Evolutionary conservation across 2,329 filamentous ascomycete genomes (phyloP).

Genomic region (Tolypocladium endophyticum): DNA sequence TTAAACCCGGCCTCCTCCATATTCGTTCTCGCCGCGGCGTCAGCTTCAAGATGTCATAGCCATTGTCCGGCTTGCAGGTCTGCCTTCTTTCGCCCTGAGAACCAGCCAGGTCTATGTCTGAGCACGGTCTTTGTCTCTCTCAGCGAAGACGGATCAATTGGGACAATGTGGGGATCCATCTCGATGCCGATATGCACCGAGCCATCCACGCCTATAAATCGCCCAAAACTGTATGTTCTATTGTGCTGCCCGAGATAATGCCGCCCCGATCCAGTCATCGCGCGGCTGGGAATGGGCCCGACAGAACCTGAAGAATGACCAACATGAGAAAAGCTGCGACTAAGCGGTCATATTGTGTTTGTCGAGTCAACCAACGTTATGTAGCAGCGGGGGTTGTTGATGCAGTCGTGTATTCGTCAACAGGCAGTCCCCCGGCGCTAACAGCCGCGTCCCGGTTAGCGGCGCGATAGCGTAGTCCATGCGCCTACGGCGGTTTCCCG

Average conservation of each 20-base stretch:
- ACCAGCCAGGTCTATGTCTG: neutral
- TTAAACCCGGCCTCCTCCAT: too few species aligned
- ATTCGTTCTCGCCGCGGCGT: too few species aligned
- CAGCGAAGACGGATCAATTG: slow-evolving; percentile 4
- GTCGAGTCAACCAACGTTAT: too few species aligned
- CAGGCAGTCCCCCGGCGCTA: too few species aligned
- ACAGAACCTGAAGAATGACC: too few species aligned
- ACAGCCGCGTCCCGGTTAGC: too few species aligned
- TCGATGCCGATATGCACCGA: slow-evolving; percentile 41
- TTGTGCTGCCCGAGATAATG: neutral
- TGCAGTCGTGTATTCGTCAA: too few species aligned
- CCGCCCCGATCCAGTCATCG: slow-evolving; percentile 11
- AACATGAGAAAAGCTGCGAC: too few species aligned
- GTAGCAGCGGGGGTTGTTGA: too few species aligned
- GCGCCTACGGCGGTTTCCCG: too few species aligned
- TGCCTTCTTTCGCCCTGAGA: neutral
- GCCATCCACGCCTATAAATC: slow-evolving; percentile 36
- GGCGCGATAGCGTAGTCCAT: too few species aligned
- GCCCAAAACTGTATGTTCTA: slow-evolving; percentile 35
- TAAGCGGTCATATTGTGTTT: too few species aligned
- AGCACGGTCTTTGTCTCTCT: neutral
- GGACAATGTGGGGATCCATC: slow-evolving; percentile 29
- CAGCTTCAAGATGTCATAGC: neutral
- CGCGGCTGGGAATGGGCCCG: slow-evolving; percentile 32
- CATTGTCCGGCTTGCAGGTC: neutral